Evolutionary conservation across 306 rosid genomes (phyloP).

Genomic region (Macrotyloma uniflorum): DNA sequence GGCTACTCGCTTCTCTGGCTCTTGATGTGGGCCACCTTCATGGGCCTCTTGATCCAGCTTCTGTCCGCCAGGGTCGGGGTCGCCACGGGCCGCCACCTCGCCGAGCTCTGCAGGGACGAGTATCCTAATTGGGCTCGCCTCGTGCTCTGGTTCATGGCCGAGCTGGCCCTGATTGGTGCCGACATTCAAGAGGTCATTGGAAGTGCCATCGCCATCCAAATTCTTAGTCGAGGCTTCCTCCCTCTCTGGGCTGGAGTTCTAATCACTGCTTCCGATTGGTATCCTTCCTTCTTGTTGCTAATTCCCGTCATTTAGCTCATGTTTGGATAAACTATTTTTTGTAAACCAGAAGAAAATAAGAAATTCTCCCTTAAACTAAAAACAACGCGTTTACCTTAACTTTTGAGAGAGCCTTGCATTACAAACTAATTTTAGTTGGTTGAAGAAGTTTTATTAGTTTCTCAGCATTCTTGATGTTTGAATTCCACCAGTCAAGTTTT

Average conservation of each 20-base stretch:
- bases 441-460: neutral
- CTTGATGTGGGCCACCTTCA: slow-evolving; percentile 82
- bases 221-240: slow-evolving; percentile 70
- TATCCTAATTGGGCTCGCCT: slow-evolving; percentile 74
- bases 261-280: slow-evolving; percentile 91
- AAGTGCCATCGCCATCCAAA: slow-evolving; percentile 89
- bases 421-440: neutral
- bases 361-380: too few species aligned
- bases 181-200: slow-evolving; percentile 96
- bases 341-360: neutral
- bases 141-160: slow-evolving; percentile 86
- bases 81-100: slow-evolving; percentile 81
- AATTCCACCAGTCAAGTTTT: neutral
- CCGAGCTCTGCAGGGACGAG: slow-evolving; percentile 85
- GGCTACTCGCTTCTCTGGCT: slow-evolving; percentile 85
- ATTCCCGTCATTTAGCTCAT: neutral
- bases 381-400: neutral
- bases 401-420: neutral
- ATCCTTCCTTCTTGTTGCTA: neutral
- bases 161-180: slow-evolving; percentile 89
- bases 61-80: slow-evolving; percentile 75
- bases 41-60: slow-evolving; percentile 82
- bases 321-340: too few species aligned
- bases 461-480: neutral
- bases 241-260: slow-evolving; percentile 90